Conservation (phyloP, 148 eudicot species). For the Rhododendron vialii region DNA sequence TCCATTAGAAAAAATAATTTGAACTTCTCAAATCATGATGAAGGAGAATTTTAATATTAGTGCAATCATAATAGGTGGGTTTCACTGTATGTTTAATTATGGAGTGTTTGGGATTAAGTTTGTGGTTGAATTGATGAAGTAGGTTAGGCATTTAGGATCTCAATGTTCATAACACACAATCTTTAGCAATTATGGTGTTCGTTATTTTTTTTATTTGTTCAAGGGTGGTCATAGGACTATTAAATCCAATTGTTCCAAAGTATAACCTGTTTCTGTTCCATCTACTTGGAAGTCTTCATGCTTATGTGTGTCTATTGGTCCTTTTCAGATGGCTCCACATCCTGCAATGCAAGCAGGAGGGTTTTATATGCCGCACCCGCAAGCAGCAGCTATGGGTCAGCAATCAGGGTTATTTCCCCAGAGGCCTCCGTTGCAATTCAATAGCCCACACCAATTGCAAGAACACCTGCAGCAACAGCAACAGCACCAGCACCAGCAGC, state of each 20-base stretch:
- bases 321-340: slow-evolving; percentile 65
- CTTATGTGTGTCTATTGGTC: neutral
- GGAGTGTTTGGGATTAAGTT: neutral
- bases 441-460: slow-evolving; percentile 52
- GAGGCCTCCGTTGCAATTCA: slow-evolving; percentile 56
- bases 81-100: neutral
- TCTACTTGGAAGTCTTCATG: neutral
- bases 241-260: neutral
- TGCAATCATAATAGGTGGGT: neutral
- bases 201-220: neutral
- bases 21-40: neutral
- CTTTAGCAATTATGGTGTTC: neutral
- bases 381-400: slow-evolving; percentile 68
- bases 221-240: neutral
- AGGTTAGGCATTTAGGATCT: neutral
- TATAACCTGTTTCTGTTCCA: neutral
- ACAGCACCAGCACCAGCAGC: slow-evolving; percentile 1
- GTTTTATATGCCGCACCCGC: slow-evolving; percentile 80
- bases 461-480: slow-evolving; percentile 48
- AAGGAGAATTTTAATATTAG: neutral
- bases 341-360: slow-evolving; percentile 90
- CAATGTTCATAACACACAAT: neutral
- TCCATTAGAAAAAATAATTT: neutral
- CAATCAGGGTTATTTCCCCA: slow-evolving; percentile 59
- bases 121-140: neutral